Evolutionary conservation across 2,329 filamentous ascomycete species (phyloP).

Genomic region (Pseudocercospora musae): DNA sequence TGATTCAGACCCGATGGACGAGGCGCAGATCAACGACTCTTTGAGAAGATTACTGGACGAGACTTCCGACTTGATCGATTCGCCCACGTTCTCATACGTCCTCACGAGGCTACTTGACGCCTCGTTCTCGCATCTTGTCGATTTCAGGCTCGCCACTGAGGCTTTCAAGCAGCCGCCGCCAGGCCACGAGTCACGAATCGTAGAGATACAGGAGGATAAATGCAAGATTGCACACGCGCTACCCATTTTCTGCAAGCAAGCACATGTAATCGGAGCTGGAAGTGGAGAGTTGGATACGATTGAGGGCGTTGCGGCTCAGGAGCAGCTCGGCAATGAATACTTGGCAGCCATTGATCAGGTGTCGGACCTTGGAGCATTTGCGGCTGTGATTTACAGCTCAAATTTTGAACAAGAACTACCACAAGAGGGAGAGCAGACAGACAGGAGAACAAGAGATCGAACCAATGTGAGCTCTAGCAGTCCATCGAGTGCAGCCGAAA

Average conservation of each 20-base stretch:
- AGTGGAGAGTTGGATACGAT: slow-evolving; percentile 57
- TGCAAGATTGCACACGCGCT: slow-evolving; percentile 84
- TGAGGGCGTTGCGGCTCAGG: slow-evolving; percentile 28
- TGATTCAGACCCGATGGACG: slow-evolving; percentile 20
- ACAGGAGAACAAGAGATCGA: background rate
- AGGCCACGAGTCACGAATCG: slow-evolving; percentile 54
- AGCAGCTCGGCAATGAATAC: slow-evolving; percentile 46
- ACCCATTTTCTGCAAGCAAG: slow-evolving; percentile 85
- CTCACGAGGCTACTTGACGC: slow-evolving; percentile 82
- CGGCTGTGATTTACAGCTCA: slow-evolving; percentile 81
- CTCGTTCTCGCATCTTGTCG: slow-evolving; percentile 78
- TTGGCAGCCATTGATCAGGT: slow-evolving; percentile 70
- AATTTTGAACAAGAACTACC: slow-evolving; percentile 62
- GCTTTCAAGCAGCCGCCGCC: slow-evolving; percentile 63
- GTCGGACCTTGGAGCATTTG: slow-evolving; percentile 74
- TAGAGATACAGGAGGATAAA: slow-evolving; percentile 46
- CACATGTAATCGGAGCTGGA: slow-evolving; percentile 80
- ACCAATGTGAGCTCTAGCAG: slow-evolving; percentile 13
- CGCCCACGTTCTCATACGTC: slow-evolving; percentile 83
- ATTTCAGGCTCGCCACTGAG: slow-evolving; percentile 73
- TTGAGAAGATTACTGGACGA: slow-evolving; percentile 88
- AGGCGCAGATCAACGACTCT: slow-evolving; percentile 48
- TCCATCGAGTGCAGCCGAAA: slow-evolving; percentile 14
- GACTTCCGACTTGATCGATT: slow-evolving; percentile 92
- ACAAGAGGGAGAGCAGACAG: slow-evolving; percentile 25